phyloP scores from a whole-genome alignment of 371 early-diverging fungal species.

The Polyrhizophydium stewartii region DNA sequence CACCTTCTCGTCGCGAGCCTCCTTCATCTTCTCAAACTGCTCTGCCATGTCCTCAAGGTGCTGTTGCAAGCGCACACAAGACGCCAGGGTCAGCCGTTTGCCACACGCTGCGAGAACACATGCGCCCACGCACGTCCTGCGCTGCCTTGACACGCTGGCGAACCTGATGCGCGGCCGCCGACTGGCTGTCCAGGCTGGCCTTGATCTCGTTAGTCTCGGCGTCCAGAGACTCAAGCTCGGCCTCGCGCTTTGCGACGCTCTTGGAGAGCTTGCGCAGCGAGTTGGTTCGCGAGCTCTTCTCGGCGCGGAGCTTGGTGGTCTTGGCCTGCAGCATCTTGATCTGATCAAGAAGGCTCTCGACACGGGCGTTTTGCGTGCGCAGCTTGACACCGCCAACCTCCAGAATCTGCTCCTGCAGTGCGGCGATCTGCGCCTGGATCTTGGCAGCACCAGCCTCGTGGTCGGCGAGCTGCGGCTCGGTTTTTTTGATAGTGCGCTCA shows the following conservation, averaged over 20 bases:
- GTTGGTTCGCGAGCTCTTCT: constrained; percentile 68
- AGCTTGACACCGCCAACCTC: constrained; percentile 86
- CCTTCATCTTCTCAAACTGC: constrained; percentile 61
- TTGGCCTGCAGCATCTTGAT: constrained; percentile 59
- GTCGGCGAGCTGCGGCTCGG: constrained; percentile 13
- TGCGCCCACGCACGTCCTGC: constrained; percentile 37
- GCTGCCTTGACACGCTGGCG: constrained; percentile 47
- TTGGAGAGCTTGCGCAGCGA: constrained; percentile 61
- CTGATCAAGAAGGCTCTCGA: constrained; percentile 75
- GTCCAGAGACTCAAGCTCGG: constrained; percentile 60
- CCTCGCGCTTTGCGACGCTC: constrained; percentile 61
- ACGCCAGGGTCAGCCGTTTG: too few relatives aligned
- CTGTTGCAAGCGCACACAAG: constrained; percentile 20
- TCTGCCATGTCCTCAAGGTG: constrained; percentile 66
- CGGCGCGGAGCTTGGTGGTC: constrained; percentile 64
- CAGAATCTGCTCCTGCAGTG: constrained; percentile 82
- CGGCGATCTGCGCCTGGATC: constrained; percentile 42
- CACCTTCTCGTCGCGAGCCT: constrained; percentile 59
- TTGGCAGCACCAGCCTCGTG: constrained; percentile 12
- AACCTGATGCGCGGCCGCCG: constrained; percentile 36
- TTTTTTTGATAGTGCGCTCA: constrained; percentile 7
- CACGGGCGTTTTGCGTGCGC: constrained; percentile 78
- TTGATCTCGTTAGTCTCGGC: constrained; percentile 56
- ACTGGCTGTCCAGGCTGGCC: constrained; percentile 42
- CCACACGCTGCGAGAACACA: neutral